phyloP scores from a whole-genome alignment of 169 alveolate genomes.

The Plasmodium cynomolgi region DNA sequence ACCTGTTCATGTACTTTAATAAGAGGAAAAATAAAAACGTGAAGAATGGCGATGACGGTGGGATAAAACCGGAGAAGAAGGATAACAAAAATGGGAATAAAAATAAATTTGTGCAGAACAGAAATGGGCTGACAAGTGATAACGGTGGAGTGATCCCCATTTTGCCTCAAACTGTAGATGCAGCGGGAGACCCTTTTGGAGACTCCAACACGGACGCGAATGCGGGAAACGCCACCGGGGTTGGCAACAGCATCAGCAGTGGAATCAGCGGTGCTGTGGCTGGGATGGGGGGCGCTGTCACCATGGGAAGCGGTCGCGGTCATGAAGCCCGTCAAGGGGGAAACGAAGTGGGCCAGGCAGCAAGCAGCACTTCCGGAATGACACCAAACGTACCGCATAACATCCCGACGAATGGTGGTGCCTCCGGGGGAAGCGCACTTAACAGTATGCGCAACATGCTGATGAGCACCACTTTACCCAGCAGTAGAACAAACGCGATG shows the following conservation, averaged over 20 bases:
- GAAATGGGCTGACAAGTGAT: background rate
- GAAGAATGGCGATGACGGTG: conserved; percentile 6
- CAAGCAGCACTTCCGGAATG: background rate
- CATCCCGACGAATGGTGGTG: background rate
- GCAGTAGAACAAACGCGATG: background rate
- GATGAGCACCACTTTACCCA: background rate
- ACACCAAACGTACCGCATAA: background rate
- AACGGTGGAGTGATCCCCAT: background rate
- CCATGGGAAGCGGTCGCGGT: background rate
- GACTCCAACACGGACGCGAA: background rate
- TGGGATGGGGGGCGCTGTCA: background rate
- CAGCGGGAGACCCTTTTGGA: background rate
- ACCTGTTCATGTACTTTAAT: conserved; percentile 51
- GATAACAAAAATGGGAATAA: conserved; percentile 3
- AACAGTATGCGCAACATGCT: background rate
- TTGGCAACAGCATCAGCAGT: background rate
- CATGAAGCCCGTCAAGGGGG: background rate
- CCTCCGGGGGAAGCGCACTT: background rate
- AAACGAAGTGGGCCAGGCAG: background rate
- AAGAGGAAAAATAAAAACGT: conserved; percentile 52
- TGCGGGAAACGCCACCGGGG: background rate
- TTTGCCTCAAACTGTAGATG: background rate
- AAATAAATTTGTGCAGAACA: background rate
- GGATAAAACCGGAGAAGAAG: background rate
- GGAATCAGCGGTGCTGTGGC: background rate